Base-by-base conservation (phyloP, 2,329 filamentous ascomycete genomes). In the Pseudogymnoascus sp. region DNA sequence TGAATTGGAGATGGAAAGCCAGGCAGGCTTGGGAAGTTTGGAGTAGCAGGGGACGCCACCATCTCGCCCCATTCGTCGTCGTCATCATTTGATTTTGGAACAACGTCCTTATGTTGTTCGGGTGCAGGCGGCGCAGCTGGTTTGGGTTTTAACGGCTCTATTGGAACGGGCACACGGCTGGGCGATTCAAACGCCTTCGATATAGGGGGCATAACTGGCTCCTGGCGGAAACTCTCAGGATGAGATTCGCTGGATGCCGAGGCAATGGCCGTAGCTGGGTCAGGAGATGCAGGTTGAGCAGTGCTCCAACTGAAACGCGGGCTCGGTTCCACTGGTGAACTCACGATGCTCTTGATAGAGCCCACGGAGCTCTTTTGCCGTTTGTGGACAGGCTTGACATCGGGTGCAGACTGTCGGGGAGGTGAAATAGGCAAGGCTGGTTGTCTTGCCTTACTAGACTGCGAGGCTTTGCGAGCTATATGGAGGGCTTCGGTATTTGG, bases 11-110 rank as follows among this genome's bases (percentile, higher is more conserved):
- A 34, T 11, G 50, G 50, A 21, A 56, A 16, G 8, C 59, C 61
- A 12, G 60, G 28, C 7, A 64, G 53, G 3, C 61, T 25, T 21
- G 67, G 63, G 10, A 65, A 36, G 18, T 60, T 61, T 25, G 70
- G 63, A n/a, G 65, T 63, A 23, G 63, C 56, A 21, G 74, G 72
- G 1, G 73, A 75, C 31, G 72, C 70, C 14, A 76, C 69, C 74
- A 76, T 75, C 62, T 76, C 74, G 5, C 74, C 74, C 74, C 74
- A 76, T 56, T 74, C 74, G 62, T 75, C 73, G 53, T 72, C 70
- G 4, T 70, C 71, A 25, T 73, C 70, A 8, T 65, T 62, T 25
- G 46, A 10, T 16, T 65, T 42, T n/a, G 50, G 61, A 46, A 34
- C 7, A 4, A 2, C 5, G 34, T 21, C 50, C 16, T 21, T 34